Conservation (phyloP, 2,329 filamentous ascomycete genomes). For the Penicillium sp. region DNA sequence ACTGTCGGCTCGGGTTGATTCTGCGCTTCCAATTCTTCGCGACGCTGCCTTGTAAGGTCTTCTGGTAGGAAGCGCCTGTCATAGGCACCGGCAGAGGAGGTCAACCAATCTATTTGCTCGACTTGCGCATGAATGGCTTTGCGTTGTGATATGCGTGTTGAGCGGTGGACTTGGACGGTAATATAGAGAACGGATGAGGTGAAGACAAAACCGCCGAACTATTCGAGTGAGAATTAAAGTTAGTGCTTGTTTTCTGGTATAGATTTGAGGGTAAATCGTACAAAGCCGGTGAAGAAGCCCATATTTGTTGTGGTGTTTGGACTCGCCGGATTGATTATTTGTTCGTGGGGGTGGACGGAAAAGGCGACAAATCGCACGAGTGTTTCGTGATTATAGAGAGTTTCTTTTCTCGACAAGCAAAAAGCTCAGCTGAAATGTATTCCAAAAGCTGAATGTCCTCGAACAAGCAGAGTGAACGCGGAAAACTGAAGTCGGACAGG, state of each 20-base stretch:
- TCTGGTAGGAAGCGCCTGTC: conserved; percentile 30
- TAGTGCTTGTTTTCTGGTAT: conserved; percentile 4
- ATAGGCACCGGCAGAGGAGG: conserved; percentile 37
- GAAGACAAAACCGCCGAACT: conserved; percentile 75
- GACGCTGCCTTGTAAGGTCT: conserved; percentile 9
- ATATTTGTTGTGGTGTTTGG: conserved; percentile 44
- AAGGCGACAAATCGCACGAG: not conserved
- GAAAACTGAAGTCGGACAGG: conserved; percentile 23
- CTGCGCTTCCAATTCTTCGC: conserved; percentile 10
- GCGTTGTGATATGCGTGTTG: conserved; percentile 58
- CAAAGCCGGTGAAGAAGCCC: conserved; percentile 74
- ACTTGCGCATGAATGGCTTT: conserved; percentile 47
- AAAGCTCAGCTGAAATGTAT: not conserved
- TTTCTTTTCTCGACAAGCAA: not conserved
- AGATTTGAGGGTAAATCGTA: conserved; percentile 47
- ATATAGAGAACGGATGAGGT: conserved; percentile 73
- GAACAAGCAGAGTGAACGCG: conserved; percentile 4
- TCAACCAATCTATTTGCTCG: conserved; percentile 43
- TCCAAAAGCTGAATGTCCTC: not conserved
- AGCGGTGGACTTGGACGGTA: conserved; percentile 67
- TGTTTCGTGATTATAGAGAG: not conserved
- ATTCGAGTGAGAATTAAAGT: not conserved
- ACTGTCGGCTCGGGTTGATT: conserved; percentile 47
- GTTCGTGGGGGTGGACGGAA: not conserved
- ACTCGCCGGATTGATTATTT: not conserved